Evolutionary conservation across 257 asterid species (phyloP).

Genomic region (Ehretia macrophylla): DNA sequence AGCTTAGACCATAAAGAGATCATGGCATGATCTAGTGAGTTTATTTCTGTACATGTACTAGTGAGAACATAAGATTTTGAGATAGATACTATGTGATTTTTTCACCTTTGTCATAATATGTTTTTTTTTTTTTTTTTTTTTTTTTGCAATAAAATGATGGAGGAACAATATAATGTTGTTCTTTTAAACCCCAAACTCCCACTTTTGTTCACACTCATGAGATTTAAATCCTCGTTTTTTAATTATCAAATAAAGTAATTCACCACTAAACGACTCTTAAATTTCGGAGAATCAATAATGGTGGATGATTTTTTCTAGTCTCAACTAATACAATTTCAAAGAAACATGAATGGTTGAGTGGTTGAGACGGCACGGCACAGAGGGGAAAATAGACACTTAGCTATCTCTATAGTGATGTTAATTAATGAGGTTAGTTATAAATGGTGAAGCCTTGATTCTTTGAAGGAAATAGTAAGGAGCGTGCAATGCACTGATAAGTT

Average conservation of each 20-base stretch:
- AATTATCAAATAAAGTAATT: no score
- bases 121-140: no score
- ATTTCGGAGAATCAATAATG: background rate
- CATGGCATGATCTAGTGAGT: background rate
- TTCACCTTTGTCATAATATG: background rate
- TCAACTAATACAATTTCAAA: background rate
- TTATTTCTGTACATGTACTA: constrained; percentile 9
- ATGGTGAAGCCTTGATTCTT: constrained; percentile 15
- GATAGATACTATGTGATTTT: no score
- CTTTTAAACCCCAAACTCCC: no score
- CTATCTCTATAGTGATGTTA: constrained; percentile 22
- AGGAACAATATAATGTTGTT: no score
- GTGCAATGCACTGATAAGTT: constrained; percentile 40
- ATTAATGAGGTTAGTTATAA: constrained; percentile 36
- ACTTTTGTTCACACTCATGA: no score
- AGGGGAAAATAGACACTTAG: constrained; percentile 20
- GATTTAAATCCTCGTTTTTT: no score
- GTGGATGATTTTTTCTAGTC: background rate
- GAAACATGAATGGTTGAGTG: constrained; percentile 38
- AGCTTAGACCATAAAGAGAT: background rate
- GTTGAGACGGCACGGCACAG: constrained; percentile 69
- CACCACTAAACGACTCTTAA: no score
- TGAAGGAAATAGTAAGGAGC: constrained; percentile 16
- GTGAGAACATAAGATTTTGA: no score
- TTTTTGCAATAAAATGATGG: no score